Conservation (phyloP, 2,329 filamentous ascomycete species). For the Nothophaeocryptopus gaeumannii region DNA sequence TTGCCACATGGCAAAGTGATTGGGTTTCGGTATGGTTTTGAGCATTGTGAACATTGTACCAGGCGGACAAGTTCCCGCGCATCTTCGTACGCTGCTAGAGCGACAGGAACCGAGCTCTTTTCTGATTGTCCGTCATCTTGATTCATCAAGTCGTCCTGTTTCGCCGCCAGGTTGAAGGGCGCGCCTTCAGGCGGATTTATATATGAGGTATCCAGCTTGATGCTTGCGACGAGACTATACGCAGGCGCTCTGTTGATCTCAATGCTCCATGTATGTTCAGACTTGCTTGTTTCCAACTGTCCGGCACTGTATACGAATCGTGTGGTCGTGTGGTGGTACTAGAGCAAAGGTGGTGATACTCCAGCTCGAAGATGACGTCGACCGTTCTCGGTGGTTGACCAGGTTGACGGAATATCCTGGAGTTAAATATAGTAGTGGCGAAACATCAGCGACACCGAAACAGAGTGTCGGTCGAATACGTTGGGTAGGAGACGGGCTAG, state of each 20-base stretch:
- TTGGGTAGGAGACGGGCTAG: too few relatives aligned
- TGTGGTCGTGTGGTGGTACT: too few relatives aligned
- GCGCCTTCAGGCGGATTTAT: constrained; percentile 14
- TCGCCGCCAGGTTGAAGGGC: constrained; percentile 50
- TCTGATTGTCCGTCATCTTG: constrained; percentile 65
- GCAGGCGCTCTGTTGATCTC: not conserved
- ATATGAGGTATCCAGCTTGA: constrained; percentile 15
- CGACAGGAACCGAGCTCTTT: constrained; percentile 37
- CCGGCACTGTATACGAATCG: too few relatives aligned
- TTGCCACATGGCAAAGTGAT: constrained; percentile 79
- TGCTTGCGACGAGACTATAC: constrained; percentile 17
- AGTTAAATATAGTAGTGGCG: too few relatives aligned
- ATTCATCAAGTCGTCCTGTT: constrained; percentile 84
- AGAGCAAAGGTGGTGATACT: too few relatives aligned
- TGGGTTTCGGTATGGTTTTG: constrained; percentile 63
- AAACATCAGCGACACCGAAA: too few relatives aligned
- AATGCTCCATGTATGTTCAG: too few relatives aligned
- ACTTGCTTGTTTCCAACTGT: too few relatives aligned
- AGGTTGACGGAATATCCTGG: too few relatives aligned
- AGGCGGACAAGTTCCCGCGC: constrained; percentile 66
- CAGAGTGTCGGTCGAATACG: too few relatives aligned
- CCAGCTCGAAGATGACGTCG: too few relatives aligned
- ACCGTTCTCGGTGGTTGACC: too few relatives aligned
- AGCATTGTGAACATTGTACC: constrained; percentile 75
- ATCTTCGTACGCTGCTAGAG: constrained; percentile 52